Evolutionary conservation across 2,329 filamentous ascomycete genomes (phyloP).

Genomic region (Fusarium graminum): DNA sequence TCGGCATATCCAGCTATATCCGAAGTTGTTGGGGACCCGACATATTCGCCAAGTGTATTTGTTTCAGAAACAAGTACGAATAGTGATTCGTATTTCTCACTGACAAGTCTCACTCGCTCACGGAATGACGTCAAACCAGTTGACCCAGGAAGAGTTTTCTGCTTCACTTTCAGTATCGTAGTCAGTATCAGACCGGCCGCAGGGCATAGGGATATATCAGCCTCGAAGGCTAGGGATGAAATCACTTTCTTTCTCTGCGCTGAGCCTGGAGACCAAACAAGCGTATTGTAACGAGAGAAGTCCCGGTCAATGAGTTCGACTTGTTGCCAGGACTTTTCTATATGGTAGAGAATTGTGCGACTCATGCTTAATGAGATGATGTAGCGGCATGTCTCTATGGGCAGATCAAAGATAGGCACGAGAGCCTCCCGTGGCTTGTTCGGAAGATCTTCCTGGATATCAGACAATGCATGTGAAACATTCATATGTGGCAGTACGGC

Average conservation of each 20-base stretch:
- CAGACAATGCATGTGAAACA: background rate
- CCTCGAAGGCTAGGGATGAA: slow-evolving; percentile 66
- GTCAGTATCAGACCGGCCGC: slow-evolving; percentile 77
- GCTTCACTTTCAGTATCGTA: slow-evolving; percentile 78
- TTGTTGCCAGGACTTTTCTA: slow-evolving; percentile 63
- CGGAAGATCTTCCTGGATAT: background rate
- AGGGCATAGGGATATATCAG: slow-evolving; percentile 80
- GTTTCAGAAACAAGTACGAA: slow-evolving; percentile 75
- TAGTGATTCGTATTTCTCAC: slow-evolving; percentile 74
- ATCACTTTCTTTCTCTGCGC: slow-evolving; percentile 47
- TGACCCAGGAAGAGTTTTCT: slow-evolving; percentile 72
- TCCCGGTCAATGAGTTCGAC: slow-evolving; percentile 72
- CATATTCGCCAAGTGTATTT: slow-evolving; percentile 58
- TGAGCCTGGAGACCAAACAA: slow-evolving; percentile 50
- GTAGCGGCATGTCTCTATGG: slow-evolving; percentile 50
- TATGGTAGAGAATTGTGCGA: slow-evolving; percentile 61
- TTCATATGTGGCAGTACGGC: background rate
- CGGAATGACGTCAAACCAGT: slow-evolving; percentile 62
- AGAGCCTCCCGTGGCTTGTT: slow-evolving; percentile 7
- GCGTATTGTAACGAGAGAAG: slow-evolving; percentile 58
- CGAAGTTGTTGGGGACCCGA: slow-evolving; percentile 54
- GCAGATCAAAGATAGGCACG: slow-evolving; percentile 34
- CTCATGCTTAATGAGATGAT: slow-evolving; percentile 66
- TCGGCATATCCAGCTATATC: slow-evolving; percentile 62
- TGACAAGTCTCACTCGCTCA: slow-evolving; percentile 66